A percentile compares a stretch with the other conserved stretches of the same genome.
Evolutionary conservation across 108 stramenopile species (phyloP).

Genomic region (Fragilaria radians): DNA sequence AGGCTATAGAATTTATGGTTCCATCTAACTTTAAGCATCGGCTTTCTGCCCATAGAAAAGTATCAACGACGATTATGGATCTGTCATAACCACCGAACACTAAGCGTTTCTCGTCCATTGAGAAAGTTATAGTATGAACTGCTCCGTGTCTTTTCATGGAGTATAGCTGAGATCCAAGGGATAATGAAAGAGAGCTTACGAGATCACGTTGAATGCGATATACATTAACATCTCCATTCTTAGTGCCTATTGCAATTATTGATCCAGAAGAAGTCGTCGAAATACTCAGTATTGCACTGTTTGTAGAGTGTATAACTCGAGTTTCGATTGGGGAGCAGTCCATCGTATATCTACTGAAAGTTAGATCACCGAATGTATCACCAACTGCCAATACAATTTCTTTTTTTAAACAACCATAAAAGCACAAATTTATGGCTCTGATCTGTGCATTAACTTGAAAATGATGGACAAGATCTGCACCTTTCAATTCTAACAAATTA

Average conservation of each 20-base stretch:
- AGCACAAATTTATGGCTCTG: neutral
- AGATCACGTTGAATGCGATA: neutral
- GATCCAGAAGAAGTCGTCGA: conserved; percentile 8
- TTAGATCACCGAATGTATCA: conserved; percentile 12
- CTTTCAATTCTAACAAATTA: conserved; percentile 8
- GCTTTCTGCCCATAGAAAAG: conserved; percentile 10
- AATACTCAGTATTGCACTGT: neutral
- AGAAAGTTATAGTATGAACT: conserved; percentile 9
- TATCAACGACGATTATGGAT: conserved; percentile 14
- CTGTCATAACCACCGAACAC: conserved; percentile 30
- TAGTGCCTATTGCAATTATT: conserved; percentile 6
- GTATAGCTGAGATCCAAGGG: conserved; percentile 7
- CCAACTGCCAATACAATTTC: conserved; percentile 13
- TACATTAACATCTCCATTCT: neutral
- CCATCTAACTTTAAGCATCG: conserved; percentile 23
- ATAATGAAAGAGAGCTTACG: neutral
- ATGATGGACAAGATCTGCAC: conserved; percentile 1
- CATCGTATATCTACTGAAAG: neutral
- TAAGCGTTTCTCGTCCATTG: conserved; percentile 6
- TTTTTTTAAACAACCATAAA: neutral
- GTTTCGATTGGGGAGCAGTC: neutral
- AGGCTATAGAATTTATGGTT: conserved; percentile 19
- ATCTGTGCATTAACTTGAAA: conserved; percentile 5
- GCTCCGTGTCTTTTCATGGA: conserved; percentile 10
- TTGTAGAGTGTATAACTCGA: neutral